Base-by-base conservation (phyloP, 345 rosid species). In the Dipteronia sinensis region DNA sequence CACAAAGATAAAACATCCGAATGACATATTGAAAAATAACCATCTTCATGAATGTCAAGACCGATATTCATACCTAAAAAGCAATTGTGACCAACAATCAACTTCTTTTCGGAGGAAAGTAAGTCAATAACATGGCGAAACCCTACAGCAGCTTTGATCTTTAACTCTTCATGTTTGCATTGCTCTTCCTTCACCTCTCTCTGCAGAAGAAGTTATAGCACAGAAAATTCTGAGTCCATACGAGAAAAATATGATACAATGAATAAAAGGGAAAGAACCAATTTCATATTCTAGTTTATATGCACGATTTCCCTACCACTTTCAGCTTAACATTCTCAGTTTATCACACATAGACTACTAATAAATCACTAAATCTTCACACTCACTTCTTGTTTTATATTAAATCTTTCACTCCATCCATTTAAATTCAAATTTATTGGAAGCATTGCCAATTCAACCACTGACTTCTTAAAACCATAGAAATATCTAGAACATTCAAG, bases 1-100 rank as follows among this genome's bases (percentile, higher is more conserved):
- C 80, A 73, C 70, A 80, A 77, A 62, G 68, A 62, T 11, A 46
- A 69, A 71, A 40, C 42, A 81, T 67, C 49, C 75, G 20, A 85
- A 55, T 31, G 64, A 77, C 31, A 65, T 71, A 81, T 59, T 78
- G 38, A 72, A 67, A 31, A 68, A 59, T 29, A 46, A 10, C 66
- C 61, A 7, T 42, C 77, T 31, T 67, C 25, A 19, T 38, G 62
- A 23, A 84, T 76, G 77, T 80, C 59, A 61, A 58, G 71, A 79
- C 12, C 1, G 17, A 67, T 56, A 81, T 63, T 76, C 84, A 71
- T 89, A 95, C 98, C 98, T 20, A 96, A 86, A 84, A 96, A 87
- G 80, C 98, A 96, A 84, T 96, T 94, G 79, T 96, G 98, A 81
- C 99, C 98, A 67, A 96, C 91, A 59, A 96, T 88, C 85, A 92